These are phyloP conservation scores for Patellifolia procumbens DNA, from an alignment of 179 eudicot genomes.

Conservation along the genomic window DNA sequence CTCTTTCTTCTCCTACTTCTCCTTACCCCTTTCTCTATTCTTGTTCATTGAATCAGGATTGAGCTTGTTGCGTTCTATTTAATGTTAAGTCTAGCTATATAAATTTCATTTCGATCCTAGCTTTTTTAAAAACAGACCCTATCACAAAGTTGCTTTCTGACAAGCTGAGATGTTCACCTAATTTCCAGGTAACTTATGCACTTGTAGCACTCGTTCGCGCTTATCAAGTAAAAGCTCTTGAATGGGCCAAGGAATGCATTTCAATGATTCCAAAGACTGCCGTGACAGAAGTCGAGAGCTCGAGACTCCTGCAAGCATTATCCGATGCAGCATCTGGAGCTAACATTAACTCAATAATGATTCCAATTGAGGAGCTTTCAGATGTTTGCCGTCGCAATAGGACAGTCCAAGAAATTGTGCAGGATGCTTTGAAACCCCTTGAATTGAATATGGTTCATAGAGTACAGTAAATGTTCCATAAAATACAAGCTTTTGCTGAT, in stretches of 20 bases:
- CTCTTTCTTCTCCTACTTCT: too few relatives aligned
- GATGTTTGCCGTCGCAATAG: conserved; percentile 97
- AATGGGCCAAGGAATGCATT: conserved; percentile 78
- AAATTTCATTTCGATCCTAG: too few relatives aligned
- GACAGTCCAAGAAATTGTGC: conserved; percentile 95
- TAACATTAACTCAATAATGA: conserved; percentile 47
- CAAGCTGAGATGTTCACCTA: conserved; percentile 1
- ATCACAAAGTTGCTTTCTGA: background rate
- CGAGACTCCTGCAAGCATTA: conserved; percentile 74
- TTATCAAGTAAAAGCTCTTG: conserved; percentile 61
- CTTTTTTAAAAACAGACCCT: background rate
- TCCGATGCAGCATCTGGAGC: conserved; percentile 78
- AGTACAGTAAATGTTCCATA: conserved; percentile 20
- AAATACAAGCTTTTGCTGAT: conserved; percentile 26
- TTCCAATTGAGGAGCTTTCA: conserved; percentile 83
- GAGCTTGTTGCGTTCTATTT: too few relatives aligned
- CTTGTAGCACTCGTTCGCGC: conserved; percentile 71
- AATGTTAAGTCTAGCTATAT: too few relatives aligned
- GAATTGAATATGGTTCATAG: conserved; percentile 53
- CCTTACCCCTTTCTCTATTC: too few relatives aligned
- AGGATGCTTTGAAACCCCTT: conserved; percentile 86
- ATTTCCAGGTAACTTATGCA: conserved; percentile 71
- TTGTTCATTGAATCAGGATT: too few relatives aligned
- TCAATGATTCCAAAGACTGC: conserved; percentile 80
- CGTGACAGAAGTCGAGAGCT: conserved; percentile 71